These are phyloP conservation scores for Kodamaea lidongshanica DNA, from an alignment of 805 yeast species.

Conservation along the genomic window DNA sequence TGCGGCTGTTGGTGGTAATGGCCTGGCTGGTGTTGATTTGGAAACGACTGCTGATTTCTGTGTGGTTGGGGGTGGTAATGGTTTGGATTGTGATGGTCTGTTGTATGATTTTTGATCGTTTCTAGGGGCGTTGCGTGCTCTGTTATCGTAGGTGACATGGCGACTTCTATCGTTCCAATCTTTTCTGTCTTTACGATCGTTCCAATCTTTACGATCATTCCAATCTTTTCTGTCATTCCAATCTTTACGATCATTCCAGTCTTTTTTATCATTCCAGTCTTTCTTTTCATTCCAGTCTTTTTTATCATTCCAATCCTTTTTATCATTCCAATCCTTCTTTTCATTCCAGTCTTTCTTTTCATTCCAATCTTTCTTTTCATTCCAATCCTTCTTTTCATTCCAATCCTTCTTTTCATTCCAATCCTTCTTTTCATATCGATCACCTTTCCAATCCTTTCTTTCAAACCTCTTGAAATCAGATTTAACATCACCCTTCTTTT, in stretches of 20 bases:
- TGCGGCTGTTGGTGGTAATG: not conserved
- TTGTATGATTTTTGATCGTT: too few relatives aligned
- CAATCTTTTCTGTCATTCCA: conserved; percentile 11
- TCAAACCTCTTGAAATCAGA: not conserved
- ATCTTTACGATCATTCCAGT: conserved; percentile 6
- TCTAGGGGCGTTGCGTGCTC: too few relatives aligned
- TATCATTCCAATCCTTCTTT: not conserved
- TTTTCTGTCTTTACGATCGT: too few relatives aligned
- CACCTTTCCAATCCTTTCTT: conserved; percentile 2
- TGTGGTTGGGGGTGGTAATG: not conserved
- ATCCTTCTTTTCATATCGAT: not conserved
- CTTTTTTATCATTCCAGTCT: conserved; percentile 13
- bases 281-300: conserved; percentile 6
- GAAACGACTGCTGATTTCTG: not conserved
- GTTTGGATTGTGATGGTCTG: too few relatives aligned
- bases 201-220: too few relatives aligned
- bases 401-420: not conserved
- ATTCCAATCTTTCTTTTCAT: conserved; percentile 1
- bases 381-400: conserved; percentile 1
- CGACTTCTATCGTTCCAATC: too few relatives aligned
- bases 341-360: conserved; percentile 1
- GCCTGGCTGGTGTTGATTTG: not conserved
- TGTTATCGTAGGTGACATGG: too few relatives aligned
- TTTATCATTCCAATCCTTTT: conserved; percentile 1
- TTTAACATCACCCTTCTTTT: too few relatives aligned